Evolutionary conservation across 208 protist genomes (phyloP).

Genomic region (Trypanosoma melophagium): DNA sequence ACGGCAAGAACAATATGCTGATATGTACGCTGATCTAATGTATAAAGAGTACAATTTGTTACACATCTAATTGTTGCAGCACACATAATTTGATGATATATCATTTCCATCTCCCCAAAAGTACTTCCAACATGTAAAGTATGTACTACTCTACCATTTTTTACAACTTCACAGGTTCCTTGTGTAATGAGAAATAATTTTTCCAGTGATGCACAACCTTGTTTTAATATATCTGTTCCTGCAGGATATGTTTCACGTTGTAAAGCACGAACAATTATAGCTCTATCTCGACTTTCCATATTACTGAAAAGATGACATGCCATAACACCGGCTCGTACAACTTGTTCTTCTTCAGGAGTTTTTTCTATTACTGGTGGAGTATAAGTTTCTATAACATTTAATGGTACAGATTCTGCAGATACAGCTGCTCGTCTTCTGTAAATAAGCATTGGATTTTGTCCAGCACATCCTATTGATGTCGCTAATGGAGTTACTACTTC

Average conservation of each 20-base stretch:
- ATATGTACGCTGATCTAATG: constrained; percentile 81
- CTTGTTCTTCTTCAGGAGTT: constrained; percentile 39
- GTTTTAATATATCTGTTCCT: constrained; percentile 67
- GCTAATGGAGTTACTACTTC: no score
- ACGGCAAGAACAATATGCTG: constrained; percentile 71
- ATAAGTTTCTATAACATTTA: constrained; percentile 29
- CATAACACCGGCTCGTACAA: constrained; percentile 47
- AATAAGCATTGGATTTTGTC: neutral
- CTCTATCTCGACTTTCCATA: constrained; percentile 52
- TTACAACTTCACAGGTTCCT: constrained; percentile 82
- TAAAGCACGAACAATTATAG: constrained; percentile 58
- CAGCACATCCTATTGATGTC: no score
- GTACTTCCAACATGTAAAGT: constrained; percentile 54
- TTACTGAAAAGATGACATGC: constrained; percentile 72
- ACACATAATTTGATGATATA: constrained; percentile 83
- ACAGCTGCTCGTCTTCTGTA: constrained; percentile 62
- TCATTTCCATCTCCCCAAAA: constrained; percentile 87
- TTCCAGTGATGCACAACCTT: constrained; percentile 59
- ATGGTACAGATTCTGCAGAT: constrained; percentile 46
- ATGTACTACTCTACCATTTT: constrained; percentile 67
- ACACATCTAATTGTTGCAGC: constrained; percentile 80
- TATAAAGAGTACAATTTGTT: constrained; percentile 76
- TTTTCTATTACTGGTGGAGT: constrained; percentile 32
- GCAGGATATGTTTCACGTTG: constrained; percentile 55
- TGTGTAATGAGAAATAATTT: constrained; percentile 78